phyloP scores from a whole-genome alignment of 371 early-diverging fungal species.

The Homolaphlyctis polyrhiza region DNA sequence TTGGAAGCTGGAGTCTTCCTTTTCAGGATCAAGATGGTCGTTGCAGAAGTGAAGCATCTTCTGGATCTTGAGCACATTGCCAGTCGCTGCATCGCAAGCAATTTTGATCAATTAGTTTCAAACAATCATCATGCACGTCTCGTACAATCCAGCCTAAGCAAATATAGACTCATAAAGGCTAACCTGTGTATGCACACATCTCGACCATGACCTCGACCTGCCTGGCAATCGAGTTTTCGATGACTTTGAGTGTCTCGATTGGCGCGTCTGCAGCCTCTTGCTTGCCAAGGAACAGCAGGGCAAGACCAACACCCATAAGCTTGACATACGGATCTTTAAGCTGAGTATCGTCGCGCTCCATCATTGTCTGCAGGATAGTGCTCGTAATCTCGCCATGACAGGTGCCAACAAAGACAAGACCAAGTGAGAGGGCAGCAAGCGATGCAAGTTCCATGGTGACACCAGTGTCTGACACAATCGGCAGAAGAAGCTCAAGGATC shows the following conservation, averaged over 20 bases:
- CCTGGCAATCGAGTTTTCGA: constrained; percentile 87
- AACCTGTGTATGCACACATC: constrained; percentile 85
- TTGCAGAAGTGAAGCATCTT: constrained; percentile 92
- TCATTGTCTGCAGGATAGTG: constrained; percentile 89
- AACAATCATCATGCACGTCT: neutral
- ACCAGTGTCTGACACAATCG: constrained; percentile 78
- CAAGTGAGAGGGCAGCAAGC: constrained; percentile 85
- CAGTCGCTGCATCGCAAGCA: constrained; percentile 57
- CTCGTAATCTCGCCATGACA: constrained; percentile 89
- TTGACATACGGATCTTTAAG: constrained; percentile 78
- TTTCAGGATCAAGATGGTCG: constrained; percentile 85
- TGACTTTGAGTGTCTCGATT: constrained; percentile 89
- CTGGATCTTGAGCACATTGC: constrained; percentile 94
- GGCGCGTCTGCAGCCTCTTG: constrained; percentile 88
- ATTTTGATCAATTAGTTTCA: neutral
- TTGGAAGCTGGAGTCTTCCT: constrained; percentile 73
- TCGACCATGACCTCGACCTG: constrained; percentile 84
- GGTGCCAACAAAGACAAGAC: constrained; percentile 86
- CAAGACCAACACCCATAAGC: constrained; percentile 91
- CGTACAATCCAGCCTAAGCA: neutral
- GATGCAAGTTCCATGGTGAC: constrained; percentile 85
- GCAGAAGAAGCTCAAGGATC: constrained; percentile 74
- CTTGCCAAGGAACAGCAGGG: constrained; percentile 81
- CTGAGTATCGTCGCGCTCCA: constrained; percentile 83
- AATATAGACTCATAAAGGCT: neutral